A percentile compares a stretch with the other conserved stretches of the same genome.
Evolutionary conservation across 352 stramenopile genomes (phyloP).

Genomic region (Phytophthora tentaculata): DNA sequence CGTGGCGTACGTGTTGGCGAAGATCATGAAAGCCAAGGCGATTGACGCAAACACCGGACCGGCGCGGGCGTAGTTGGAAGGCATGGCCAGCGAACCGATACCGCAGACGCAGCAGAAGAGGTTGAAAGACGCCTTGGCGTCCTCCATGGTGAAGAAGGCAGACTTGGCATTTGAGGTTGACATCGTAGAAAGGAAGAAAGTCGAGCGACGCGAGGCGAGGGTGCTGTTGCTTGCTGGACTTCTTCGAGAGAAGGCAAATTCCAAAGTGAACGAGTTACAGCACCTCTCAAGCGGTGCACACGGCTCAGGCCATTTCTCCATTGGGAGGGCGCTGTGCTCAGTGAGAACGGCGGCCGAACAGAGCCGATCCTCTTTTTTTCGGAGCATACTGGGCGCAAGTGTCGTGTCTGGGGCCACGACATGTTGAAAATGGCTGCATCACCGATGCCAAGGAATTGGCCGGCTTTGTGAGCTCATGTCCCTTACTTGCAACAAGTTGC

Average conservation of each 20-base stretch:
- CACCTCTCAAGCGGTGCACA: slow-evolving; percentile 1
- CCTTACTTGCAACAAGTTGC: slow-evolving; percentile 35
- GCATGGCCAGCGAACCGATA: slow-evolving; percentile 62
- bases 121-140: slow-evolving; percentile 52
- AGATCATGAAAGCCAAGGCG: slow-evolving; percentile 60
- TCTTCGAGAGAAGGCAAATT: slow-evolving; percentile 33
- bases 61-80: slow-evolving; percentile 58
- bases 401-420: slow-evolving; percentile 8
- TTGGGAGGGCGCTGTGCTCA: slow-evolving; percentile 5
- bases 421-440: slow-evolving; percentile 19
- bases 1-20: slow-evolving; percentile 63
- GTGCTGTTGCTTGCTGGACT: slow-evolving; percentile 17
- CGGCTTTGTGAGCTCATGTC: slow-evolving; percentile 29
- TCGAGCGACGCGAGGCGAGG: too few relatives aligned
- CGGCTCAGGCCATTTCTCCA: neutral
- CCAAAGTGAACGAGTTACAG: slow-evolving; percentile 36
- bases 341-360: slow-evolving; percentile 22
- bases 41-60: slow-evolving; percentile 48
- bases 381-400: slow-evolving; percentile 25
- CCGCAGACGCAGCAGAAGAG: slow-evolving; percentile 54
- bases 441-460: slow-evolving; percentile 1
- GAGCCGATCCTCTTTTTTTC: slow-evolving; percentile 24
- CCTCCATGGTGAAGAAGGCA: slow-evolving; percentile 51
- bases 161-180: slow-evolving; percentile 39
- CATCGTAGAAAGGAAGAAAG: slow-evolving; percentile 21